Base-by-base conservation (phyloP, 768 basidiomycete species). In the Tulasnella calospora region DNA sequence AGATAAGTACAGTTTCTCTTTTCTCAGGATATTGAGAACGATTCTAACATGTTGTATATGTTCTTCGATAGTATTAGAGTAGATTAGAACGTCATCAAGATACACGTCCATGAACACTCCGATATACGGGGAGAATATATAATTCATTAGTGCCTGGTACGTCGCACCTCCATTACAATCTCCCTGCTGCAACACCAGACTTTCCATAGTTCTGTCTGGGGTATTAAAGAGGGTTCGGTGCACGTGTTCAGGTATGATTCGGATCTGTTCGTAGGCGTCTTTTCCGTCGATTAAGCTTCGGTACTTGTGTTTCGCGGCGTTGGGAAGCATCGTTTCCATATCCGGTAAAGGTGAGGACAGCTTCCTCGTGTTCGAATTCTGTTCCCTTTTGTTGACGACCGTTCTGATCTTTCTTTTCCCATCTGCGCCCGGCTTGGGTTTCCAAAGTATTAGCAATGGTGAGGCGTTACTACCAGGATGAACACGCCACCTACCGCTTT, bases 131-230 rank as follows among this genome's bases (percentile, higher is more conserved):
- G n/a, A n/a, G n/a, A n/a, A n/a, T n/a, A n/a, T n/a, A n/a, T n/a
- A n/a, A 83, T 82, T 85, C 71, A 88, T 84, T 0, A 84, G 78
- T 0, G 82, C 77, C 40, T 86, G 86, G 71, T 86, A 85, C 0
- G 84, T 84, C 0, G 85, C 79, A 0, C 84, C 85, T 0, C 84
- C 82, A 77, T 86, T 87, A 72, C 77, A 77, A 41, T 80, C 78
- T 3, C 80, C 81, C 47, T 79, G 80, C 76, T 73, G 81, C 81
- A 76, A 12, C 19, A 76, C 74, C 27, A 76, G 35, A 30, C 74
- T 76, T 9, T 71, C 74, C 74, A 76, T 76, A 19, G 74, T 76
- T 30, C 74, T 30, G 27, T 76, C 51, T 6, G 74, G 74, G 3
- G 74, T 76, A 10, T 30, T 76, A 30, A 76, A 76, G 10, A 76